phyloP scores from a whole-genome alignment of 1,139 yeast species.

The Pichia sp. region DNA sequence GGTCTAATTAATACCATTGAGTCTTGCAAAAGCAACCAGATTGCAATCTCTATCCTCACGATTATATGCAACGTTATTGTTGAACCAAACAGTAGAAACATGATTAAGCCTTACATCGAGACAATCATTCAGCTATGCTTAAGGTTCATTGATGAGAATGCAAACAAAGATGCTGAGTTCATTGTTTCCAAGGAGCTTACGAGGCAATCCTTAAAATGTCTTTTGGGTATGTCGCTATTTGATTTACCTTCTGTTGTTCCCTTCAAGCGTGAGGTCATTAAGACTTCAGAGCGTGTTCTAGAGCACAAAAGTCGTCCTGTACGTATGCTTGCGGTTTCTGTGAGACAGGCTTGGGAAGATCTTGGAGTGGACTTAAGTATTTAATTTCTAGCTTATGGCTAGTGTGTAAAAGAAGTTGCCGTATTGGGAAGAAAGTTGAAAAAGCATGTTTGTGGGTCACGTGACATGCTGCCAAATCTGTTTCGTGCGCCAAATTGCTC shows the following conservation, averaged over 20 bases:
- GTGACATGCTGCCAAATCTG: no score
- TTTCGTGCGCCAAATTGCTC: no score
- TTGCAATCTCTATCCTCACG: constrained; percentile 6
- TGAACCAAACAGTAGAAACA: constrained; percentile 3
- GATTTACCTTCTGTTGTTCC: constrained; percentile 39
- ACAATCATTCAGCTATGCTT: constrained; percentile 12
- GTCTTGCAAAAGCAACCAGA: constrained; percentile 6
- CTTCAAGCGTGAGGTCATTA: constrained; percentile 44
- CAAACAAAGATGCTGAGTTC: constrained; percentile 19
- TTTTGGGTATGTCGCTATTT: constrained; percentile 35
- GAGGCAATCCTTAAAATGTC: constrained; percentile 47
- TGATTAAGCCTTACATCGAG: constrained; percentile 11
- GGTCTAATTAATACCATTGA: constrained; percentile 7
- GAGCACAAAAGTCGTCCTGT: constrained; percentile 74
- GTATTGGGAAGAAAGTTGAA: no score
- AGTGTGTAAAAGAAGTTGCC: no score
- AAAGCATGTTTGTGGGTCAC: no score
- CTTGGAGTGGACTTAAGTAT: constrained; percentile 9
- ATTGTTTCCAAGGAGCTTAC: no score
- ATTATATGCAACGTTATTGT: constrained; percentile 10
- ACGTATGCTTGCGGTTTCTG: constrained; percentile 67
- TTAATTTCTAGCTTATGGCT: no score
- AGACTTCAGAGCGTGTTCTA: constrained; percentile 42
- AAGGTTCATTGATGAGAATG: constrained; percentile 3
- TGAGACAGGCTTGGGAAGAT: constrained; percentile 47